phyloP scores from a whole-genome alignment of 1,139 yeast genomes.

The Hanseniaspora gamundiae region DNA sequence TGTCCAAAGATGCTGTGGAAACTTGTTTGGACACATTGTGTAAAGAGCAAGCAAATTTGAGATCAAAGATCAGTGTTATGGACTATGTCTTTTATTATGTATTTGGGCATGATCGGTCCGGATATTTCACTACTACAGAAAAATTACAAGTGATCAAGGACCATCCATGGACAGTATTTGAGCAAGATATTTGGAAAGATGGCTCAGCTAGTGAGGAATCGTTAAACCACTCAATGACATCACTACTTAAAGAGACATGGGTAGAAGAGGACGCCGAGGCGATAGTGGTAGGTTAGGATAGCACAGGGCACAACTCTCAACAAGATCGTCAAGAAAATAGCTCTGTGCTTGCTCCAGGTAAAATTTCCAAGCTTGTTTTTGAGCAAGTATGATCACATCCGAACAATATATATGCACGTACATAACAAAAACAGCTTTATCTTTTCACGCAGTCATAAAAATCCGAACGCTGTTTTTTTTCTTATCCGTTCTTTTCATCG shows the following conservation, averaged over 20 bases:
- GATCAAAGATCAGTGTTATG: constrained; percentile 6
- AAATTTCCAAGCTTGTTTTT: too few species aligned
- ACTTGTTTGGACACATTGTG: constrained; percentile 20
- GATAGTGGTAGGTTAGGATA: too few species aligned
- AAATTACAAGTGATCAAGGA: constrained; percentile 14
- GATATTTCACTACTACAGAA: constrained; percentile 16
- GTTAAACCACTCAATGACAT: not conserved
- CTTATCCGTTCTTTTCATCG: too few species aligned
- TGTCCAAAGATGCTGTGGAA: constrained; percentile 6
- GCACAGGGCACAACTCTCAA: too few species aligned
- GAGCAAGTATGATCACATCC: too few species aligned
- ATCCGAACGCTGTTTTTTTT: too few species aligned
- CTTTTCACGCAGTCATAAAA: too few species aligned
- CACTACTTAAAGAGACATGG: not conserved
- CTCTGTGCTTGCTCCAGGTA: too few species aligned
- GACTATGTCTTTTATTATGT: constrained; percentile 17
- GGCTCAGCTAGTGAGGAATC: not conserved
- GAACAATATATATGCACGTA: too few species aligned
- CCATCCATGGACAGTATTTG: constrained; percentile 10
- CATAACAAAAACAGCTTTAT: too few species aligned
- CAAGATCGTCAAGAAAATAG: too few species aligned
- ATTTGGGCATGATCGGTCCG: constrained; percentile 17
- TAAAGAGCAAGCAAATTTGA: constrained; percentile 11
- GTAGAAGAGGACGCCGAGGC: too few species aligned
- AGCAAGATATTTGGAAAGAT: constrained; percentile 4